Evolutionary conservation across 2,329 filamentous ascomycete genomes (phyloP).

Genomic region (Sarocladiaceae sp.): DNA sequence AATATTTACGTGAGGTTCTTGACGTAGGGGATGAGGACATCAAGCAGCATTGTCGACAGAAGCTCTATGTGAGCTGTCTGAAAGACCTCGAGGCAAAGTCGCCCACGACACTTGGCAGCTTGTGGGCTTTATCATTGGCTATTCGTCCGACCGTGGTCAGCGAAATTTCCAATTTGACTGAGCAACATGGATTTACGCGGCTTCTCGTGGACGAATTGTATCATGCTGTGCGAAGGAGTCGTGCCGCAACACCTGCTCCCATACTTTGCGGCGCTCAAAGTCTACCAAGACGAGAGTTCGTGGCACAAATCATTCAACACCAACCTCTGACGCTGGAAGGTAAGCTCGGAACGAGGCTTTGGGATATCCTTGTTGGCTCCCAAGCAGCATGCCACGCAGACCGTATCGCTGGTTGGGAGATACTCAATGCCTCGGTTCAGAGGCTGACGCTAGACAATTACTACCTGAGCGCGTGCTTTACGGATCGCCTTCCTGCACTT

Average conservation of each 20-base stretch:
- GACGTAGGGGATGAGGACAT: constrained; percentile 41
- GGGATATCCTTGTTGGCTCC: constrained; percentile 66
- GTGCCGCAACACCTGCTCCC: constrained; percentile 25
- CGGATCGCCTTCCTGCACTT: constrained; percentile 50
- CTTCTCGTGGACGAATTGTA: constrained; percentile 61
- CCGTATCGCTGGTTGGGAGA: constrained; percentile 62
- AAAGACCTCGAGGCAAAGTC: constrained; percentile 60
- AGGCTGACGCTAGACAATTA: constrained; percentile 41
- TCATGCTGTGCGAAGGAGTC: constrained; percentile 35
- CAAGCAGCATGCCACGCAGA: constrained; percentile 53
- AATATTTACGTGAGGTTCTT: constrained; percentile 56
- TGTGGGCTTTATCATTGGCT: constrained; percentile 54
- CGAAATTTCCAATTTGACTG: constrained; percentile 52
- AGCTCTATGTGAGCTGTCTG: constrained; percentile 62
- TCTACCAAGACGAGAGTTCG: constrained; percentile 50
- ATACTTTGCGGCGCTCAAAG: constrained; percentile 43
- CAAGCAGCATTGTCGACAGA: constrained; percentile 41
- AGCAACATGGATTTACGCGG: constrained; percentile 54
- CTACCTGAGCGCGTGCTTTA: constrained; percentile 49
- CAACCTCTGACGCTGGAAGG: constrained; percentile 56
- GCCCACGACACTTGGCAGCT: constrained; percentile 62
- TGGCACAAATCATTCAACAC: constrained; percentile 50
- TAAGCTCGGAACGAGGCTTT: constrained; percentile 59
- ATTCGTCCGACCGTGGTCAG: constrained; percentile 37
- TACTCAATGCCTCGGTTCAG: constrained; percentile 46